These are phyloP conservation scores for Xylaria sp. DNA, from an alignment of 2,329 filamentous ascomycete species.

Conservation along the genomic window DNA sequence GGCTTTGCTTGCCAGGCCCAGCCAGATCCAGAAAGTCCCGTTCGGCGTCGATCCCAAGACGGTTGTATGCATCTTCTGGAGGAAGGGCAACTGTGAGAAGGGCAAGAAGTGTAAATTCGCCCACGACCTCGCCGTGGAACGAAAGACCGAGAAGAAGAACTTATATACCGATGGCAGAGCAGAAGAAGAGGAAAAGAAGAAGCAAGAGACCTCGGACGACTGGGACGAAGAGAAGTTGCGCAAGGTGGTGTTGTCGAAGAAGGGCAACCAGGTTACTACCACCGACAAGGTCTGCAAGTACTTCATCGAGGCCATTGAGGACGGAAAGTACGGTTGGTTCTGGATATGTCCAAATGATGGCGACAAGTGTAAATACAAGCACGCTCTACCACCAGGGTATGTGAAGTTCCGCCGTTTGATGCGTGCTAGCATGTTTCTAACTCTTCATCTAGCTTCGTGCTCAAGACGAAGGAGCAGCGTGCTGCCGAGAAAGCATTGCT, in stretches of 20 bases:
- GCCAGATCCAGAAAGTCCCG: constrained; percentile 94
- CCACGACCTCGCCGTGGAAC: constrained; percentile 82
- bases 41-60: constrained; percentile 99
- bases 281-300: constrained; percentile 99
- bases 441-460: constrained; percentile 63
- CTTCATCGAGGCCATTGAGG: constrained; percentile 95
- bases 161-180: constrained; percentile 81
- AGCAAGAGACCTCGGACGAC: constrained; percentile 86
- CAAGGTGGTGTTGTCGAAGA: constrained; percentile 88
- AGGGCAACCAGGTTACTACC: constrained; percentile 90
- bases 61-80: constrained; percentile 92
- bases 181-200: constrained; percentile 70
- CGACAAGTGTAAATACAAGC: constrained; percentile 98
- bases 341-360: constrained; percentile 96
- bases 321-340: constrained; percentile 99
- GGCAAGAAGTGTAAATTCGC: constrained; percentile 97
- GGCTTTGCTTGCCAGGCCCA: constrained; percentile 80
- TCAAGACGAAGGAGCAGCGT: constrained; percentile 96
- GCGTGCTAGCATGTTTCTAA: constrained; percentile 6
- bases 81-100: constrained; percentile 96
- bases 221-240: constrained; percentile 97
- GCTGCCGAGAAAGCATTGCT: constrained; percentile 91
- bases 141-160: constrained; percentile 88
- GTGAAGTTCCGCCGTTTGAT: constrained; percentile 33
- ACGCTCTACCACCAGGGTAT: constrained; percentile 89